These are phyloP conservation scores for Butyriboletus loyo DNA, from an alignment of 768 basidiomycete species.

Conservation along the genomic window DNA sequence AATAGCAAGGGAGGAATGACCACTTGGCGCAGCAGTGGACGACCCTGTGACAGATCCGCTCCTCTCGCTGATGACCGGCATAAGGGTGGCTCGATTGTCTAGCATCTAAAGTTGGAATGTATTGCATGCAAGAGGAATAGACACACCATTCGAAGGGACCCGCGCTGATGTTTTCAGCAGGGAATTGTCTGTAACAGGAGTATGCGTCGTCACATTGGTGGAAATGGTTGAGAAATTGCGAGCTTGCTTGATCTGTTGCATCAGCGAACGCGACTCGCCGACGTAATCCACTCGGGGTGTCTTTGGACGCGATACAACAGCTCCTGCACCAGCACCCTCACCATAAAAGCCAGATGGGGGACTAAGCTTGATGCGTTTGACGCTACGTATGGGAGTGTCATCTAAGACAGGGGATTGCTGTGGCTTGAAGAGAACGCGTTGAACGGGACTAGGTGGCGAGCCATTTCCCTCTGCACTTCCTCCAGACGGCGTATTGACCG, in stretches of 20 bases:
- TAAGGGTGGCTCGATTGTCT: conserved; percentile 12
- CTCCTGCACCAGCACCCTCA: conserved; percentile 46
- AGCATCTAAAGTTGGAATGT: conserved; percentile 1
- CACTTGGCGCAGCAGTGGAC: conserved; percentile 31
- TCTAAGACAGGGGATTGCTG: conserved; percentile 41
- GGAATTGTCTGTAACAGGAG: conserved; percentile 16
- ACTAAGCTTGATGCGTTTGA: conserved; percentile 79
- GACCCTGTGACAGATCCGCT: conserved; percentile 25
- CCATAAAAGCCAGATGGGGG: conserved; percentile 58
- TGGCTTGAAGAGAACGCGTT: conserved; percentile 44
- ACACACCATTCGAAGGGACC: conserved; percentile 16
- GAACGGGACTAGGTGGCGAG: conserved; percentile 43
- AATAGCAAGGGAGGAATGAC: conserved; percentile 64
- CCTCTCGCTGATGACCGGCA: conserved; percentile 15
- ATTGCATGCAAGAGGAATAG: neutral
- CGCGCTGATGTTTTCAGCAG: neutral
- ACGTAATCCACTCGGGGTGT: conserved; percentile 63
- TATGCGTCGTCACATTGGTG: conserved; percentile 47
- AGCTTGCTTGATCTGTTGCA: conserved; percentile 77
- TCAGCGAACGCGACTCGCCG: conserved; percentile 71
- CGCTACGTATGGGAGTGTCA: conserved; percentile 60
- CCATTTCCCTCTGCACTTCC: conserved; percentile 44
- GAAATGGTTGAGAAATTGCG: conserved; percentile 77
- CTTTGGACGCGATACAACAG: conserved; percentile 49
- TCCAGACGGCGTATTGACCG: conserved; percentile 68